Percentiles rank a stretch among this genome's conserved stretches.
Conservation (phyloP, 1,284 basidiomycete species). For the Sanghuangporus sanghuang region DNA sequence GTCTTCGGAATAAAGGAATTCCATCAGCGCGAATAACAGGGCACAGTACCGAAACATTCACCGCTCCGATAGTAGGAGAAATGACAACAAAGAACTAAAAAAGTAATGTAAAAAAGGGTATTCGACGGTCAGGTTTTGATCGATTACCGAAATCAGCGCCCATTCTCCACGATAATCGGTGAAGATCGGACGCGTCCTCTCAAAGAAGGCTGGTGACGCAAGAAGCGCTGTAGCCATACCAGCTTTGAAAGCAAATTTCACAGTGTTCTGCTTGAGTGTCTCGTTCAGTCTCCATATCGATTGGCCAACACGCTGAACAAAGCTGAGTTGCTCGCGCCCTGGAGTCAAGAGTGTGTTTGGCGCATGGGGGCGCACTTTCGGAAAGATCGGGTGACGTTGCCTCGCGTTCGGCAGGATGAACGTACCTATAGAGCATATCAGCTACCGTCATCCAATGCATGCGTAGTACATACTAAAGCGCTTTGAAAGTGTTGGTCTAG, state of each 20-base stretch:
- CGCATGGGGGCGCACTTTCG: slow-evolving; percentile 76
- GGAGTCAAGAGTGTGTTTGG: slow-evolving; percentile 84
- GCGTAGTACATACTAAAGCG: slow-evolving; percentile 37
- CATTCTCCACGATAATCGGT: slow-evolving; percentile 85
- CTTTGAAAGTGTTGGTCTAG: slow-evolving; percentile 19
- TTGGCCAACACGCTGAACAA: slow-evolving; percentile 59
- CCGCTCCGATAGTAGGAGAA: slow-evolving; percentile 82
- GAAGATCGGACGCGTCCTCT: slow-evolving; percentile 72
- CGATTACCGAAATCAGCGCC: slow-evolving; percentile 84
- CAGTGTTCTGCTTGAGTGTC: slow-evolving; percentile 67
- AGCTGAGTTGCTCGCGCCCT: slow-evolving; percentile 47
- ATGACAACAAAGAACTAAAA: slow-evolving; percentile 81
- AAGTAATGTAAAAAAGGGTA: slow-evolving; percentile 53
- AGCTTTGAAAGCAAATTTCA: slow-evolving; percentile 86
- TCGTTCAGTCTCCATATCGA: slow-evolving; percentile 74
- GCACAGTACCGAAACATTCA: slow-evolving; percentile 32
- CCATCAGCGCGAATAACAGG: slow-evolving; percentile 3
- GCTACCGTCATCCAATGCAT: not conserved
- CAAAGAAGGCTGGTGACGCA: slow-evolving; percentile 83
- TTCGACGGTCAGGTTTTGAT: not conserved
- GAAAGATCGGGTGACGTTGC: slow-evolving; percentile 67
- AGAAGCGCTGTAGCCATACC: slow-evolving; percentile 79
- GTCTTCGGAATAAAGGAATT: slow-evolving; percentile 45
- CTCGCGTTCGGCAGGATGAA: slow-evolving; percentile 58
- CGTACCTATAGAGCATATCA: slow-evolving; percentile 37